Percentiles rank a stretch among this genome's conserved stretches.
Conservation (phyloP, 306 rosid species). For the Sicyos baderoa region DNA sequence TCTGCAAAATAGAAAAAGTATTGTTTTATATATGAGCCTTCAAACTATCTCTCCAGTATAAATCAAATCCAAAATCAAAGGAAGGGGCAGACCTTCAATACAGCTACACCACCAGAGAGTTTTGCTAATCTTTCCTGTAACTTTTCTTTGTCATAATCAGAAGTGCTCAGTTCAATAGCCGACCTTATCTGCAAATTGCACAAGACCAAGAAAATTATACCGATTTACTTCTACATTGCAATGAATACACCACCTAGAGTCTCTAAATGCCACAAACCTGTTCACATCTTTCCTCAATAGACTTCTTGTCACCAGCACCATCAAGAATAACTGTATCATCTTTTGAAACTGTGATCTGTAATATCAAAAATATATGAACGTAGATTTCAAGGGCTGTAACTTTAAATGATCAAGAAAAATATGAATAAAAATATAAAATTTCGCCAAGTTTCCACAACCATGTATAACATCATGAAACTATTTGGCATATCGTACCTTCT, state of each 20-base stretch:
- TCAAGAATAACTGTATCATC: slow-evolving; percentile 96
- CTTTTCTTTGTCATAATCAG: slow-evolving; percentile 93
- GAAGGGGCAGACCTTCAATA: slow-evolving; percentile 52
- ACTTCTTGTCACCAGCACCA: slow-evolving; percentile 86
- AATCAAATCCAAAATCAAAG: neutral
- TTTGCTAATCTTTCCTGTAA: slow-evolving; percentile 89
- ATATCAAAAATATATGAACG: slow-evolving; percentile 17
- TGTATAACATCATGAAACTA: neutral
- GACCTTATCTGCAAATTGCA: slow-evolving; percentile 58
- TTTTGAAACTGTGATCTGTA: slow-evolving; percentile 78
- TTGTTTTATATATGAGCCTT: neutral
- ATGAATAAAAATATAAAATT: neutral
- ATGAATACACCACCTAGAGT: neutral
- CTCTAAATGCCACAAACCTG: slow-evolving; percentile 41
- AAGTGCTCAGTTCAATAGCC: slow-evolving; percentile 62
- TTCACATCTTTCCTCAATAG: slow-evolving; percentile 90
- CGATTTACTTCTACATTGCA: neutral
- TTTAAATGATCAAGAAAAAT: no score
- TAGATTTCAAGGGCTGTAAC: neutral
- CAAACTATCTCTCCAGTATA: neutral
- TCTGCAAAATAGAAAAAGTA: slow-evolving; percentile 28
- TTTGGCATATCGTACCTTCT: slow-evolving; percentile 45
- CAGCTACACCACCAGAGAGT: slow-evolving; percentile 98
- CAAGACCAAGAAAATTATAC: neutral
- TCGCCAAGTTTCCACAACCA: neutral